Evolutionary conservation across 495 filamentous ascomycete species (phyloP), one percentile per base, ranked within the genome.

Genomic region (Pseudevernia furfuracea): DNA sequence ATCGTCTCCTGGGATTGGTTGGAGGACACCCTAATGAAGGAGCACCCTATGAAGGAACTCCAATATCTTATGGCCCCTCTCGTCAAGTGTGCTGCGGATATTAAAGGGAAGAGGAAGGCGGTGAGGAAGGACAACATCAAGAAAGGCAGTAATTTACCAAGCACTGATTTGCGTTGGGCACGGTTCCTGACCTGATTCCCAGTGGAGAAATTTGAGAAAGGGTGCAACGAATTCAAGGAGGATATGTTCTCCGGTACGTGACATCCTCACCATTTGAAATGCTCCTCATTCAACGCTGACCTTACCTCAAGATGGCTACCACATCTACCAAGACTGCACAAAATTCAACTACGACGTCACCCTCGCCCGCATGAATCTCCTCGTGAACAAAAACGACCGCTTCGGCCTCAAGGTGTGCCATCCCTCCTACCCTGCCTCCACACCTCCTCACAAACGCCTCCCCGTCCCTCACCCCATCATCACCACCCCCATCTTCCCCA

Each of bases 1-100:
- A 83, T 89, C 36, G 84, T 89, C 21, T 75, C 74, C 12, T 82
- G 76, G 36, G 85, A 88, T 69, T 89, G 85, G 86, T 72, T 89
- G 3, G 79, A 82, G 64, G 83, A 87, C 25, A 79, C 75, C 0
- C 66, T 86, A 1, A 66, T 76, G 25, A 64, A 67, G 1, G 58
- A 48, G 19, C 72, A 63, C 1, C 77, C 76, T 0, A 74, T 72
- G 67, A 69, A 71, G 0, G 84, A 82, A 64, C 64, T 49, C 2
- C 65, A 71, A 0, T 89, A 85, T 68, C 73, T 80, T 4, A 73
- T 77, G 59, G 68, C 77, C 72, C 25, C 71, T 76, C 15, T 17
- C 77, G 21, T 72, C 30, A 71, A 73, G 25, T 61, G 66, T 44
- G 67, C 68, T 39, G 69, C 67, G 48, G 67, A 49, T 38, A 53